Evolutionary conservation across 306 rosid genomes (phyloP), one percentile per base, ranked within the genome.

Genomic region (Prunus kanzakura): DNA sequence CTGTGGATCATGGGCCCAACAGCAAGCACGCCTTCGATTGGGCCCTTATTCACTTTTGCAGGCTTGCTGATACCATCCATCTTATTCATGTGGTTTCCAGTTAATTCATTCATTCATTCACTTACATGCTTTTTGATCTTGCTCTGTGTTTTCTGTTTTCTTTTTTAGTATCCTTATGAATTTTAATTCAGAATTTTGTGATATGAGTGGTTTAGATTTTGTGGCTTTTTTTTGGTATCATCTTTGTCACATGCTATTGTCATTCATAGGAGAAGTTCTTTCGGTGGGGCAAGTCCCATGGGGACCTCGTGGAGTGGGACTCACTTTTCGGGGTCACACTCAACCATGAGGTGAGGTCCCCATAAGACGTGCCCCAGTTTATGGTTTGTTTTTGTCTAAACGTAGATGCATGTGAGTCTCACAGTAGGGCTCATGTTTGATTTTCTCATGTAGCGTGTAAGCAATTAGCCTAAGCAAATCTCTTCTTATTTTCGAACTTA

Each of bases 11-110:
- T 57, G 97, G 95, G 0, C 90, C 89, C 32, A 90, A 92, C 16
- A 84, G 92, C 88, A 94, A 90, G 68, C 87, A 84, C 64, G 98
- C 96, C 22, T 90, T 94, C n/a, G 95, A 94, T 82, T 94, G 98
- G 98, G 92, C 92, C 41, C 86, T 94, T 43, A 77, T 83, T 71
- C 98, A 94, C 69, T 76, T 94, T 58, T 86, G 88, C 71, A 77
- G 97, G 74, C 91, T 89, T 38, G 93, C 95, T 11, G 98, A 94
- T 16, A 94, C 96, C n/a, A 16, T 92, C 79, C 95, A 90, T 83
- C 96, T 94, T 6, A 25, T 90, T 76, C 97, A 92, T 52, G 92
- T 86, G 16, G 97, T 94, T 84, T 88, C 97, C 56, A 93, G 98
- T 90, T 67, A 45, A 8, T 78, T 45, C 0, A 1, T n/a, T 70